Percentiles rank a stretch among this genome's conserved stretches.
phyloP scores from a whole-genome alignment of 305 asterid genomes.

The Withania somnifera region DNA sequence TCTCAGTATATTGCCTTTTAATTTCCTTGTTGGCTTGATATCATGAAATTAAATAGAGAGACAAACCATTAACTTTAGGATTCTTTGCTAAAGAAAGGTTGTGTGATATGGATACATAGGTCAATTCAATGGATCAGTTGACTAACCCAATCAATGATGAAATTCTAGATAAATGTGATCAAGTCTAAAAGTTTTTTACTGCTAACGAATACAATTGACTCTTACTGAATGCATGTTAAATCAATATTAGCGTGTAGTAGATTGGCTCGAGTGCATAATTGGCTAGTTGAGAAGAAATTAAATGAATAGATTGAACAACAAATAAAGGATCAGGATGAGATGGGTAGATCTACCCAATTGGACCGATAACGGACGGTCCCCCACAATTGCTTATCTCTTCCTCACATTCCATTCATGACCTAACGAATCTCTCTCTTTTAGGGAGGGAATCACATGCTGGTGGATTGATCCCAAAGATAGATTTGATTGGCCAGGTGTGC shows the following conservation, averaged over 20 bases:
- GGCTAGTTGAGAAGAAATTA: background rate
- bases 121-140: background rate
- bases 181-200: background rate
- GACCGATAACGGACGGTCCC: background rate
- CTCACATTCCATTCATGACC: background rate
- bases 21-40: background rate
- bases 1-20: background rate
- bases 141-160: background rate
- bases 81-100: background rate
- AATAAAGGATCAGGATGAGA: background rate
- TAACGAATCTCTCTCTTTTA: background rate
- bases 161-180: background rate
- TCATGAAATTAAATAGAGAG: background rate
- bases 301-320: background rate
- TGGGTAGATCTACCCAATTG: background rate
- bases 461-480: background rate
- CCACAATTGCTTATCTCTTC: background rate
- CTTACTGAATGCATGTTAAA: background rate
- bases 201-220: background rate
- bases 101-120: background rate
- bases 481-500: background rate
- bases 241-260: background rate
- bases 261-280: background rate
- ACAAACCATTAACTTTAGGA: background rate
- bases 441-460: background rate